A percentile compares a stretch with the other conserved stretches of the same genome.
phyloP scores from a whole-genome alignment of 2,329 filamentous ascomycete genomes.

The Bipolaris cookei region DNA sequence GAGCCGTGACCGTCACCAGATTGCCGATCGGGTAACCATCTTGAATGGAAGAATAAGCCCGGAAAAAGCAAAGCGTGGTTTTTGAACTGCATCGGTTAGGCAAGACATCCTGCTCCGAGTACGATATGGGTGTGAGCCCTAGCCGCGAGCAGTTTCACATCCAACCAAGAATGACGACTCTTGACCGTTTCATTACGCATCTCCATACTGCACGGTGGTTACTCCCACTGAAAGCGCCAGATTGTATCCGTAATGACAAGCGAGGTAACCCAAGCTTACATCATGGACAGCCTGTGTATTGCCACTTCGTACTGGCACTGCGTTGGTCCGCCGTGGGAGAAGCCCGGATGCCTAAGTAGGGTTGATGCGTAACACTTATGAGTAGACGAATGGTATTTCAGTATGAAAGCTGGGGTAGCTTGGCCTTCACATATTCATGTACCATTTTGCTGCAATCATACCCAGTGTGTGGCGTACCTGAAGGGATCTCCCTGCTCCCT shows the following conservation, averaged over 20 bases:
- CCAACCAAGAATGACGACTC: neutral
- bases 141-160: slow-evolving; percentile 4
- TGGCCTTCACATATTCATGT: slow-evolving; percentile 7
- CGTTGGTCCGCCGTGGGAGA: slow-evolving; percentile 6
- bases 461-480: slow-evolving; percentile 19
- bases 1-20: slow-evolving; percentile 5
- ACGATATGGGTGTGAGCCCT: neutral
- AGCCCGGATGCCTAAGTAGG: slow-evolving; percentile 4
- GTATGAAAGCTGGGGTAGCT: neutral
- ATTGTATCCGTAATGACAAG: slow-evolving; percentile 11
- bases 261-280: slow-evolving; percentile 16
- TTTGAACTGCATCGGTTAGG: neutral
- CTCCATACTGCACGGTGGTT: slow-evolving; percentile 1
- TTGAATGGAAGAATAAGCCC: neutral
- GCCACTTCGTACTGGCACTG: slow-evolving; percentile 7
- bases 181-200: neutral
- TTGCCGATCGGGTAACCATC: slow-evolving; percentile 2
- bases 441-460: slow-evolving; percentile 21
- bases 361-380: slow-evolving; percentile 6
- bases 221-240: neutral
- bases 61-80: neutral
- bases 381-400: slow-evolving; percentile 1
- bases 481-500: slow-evolving; percentile 32
- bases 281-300: slow-evolving; percentile 6
- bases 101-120: neutral